Evolutionary conservation across 192 early-diverging fungal genomes (phyloP).

Genomic region (Dimargaris xerosporica): DNA sequence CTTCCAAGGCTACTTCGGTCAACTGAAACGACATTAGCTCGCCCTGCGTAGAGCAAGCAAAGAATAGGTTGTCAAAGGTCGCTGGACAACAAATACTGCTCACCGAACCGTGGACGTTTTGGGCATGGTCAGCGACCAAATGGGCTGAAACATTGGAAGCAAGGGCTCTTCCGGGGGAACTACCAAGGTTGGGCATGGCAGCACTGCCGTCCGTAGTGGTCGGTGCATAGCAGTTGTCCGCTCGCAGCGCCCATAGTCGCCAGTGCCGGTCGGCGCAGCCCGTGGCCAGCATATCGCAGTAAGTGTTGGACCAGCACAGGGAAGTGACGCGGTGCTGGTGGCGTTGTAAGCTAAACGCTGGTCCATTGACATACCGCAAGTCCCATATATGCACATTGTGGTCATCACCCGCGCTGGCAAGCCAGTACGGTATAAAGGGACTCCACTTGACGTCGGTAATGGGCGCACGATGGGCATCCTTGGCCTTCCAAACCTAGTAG

Average conservation of each 20-base stretch:
- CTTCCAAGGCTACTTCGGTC: slow-evolving; percentile 9
- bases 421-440: slow-evolving; percentile 63
- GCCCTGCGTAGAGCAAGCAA: slow-evolving; percentile 5
- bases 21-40: slow-evolving; percentile 9
- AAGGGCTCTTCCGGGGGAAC: too few species aligned
- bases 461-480: slow-evolving; percentile 23
- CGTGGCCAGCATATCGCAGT: slow-evolving; percentile 43
- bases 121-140: slow-evolving; percentile 1
- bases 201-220: too few species aligned
- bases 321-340: slow-evolving; percentile 33
- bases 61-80: slow-evolving; percentile 8
- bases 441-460: slow-evolving; percentile 47
- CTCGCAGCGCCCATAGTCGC: slow-evolving; percentile 35
- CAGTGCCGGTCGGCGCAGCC: slow-evolving; percentile 38
- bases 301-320: slow-evolving; percentile 50
- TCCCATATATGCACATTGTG: slow-evolving; percentile 54
- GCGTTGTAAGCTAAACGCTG: slow-evolving; percentile 32
- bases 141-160: not conserved
- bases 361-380: slow-evolving; percentile 34
- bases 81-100: slow-evolving; percentile 3
- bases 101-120: slow-evolving; percentile 1
- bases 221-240: not conserved
- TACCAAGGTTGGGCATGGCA: too few species aligned
- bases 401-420: slow-evolving; percentile 45
- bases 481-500: slow-evolving; percentile 28